A percentile compares a stretch with the other conserved stretches of the same genome.
Evolutionary conservation across 495 filamentous ascomycete genomes (phyloP).

Genomic region (Trichoderma erinaceum): DNA sequence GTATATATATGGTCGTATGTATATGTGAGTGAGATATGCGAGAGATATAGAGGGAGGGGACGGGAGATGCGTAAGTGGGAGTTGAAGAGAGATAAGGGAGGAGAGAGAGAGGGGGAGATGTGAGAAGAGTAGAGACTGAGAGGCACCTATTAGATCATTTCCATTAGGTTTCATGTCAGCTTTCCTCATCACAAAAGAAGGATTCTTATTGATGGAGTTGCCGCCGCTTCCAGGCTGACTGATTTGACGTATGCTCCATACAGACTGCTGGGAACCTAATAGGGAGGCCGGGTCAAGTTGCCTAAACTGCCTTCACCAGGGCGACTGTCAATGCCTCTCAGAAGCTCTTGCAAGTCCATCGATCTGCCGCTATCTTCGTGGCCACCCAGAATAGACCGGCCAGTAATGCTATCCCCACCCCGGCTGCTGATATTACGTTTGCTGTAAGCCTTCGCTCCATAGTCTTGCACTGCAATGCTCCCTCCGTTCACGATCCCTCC

Average conservation of each 20-base stretch:
- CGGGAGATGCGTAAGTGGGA: not conserved
- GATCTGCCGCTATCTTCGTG: conserved; percentile 25
- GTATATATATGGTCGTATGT: not conserved
- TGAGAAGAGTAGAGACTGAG: not conserved
- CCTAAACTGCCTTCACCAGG: conserved; percentile 35
- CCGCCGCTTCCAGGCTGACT: no score
- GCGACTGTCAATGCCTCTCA: conserved; percentile 43
- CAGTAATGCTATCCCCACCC: conserved; percentile 30
- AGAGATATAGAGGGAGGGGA: not conserved
- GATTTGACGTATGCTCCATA: no score
- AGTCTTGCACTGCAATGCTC: conserved; percentile 25
- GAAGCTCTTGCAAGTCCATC: conserved; percentile 40
- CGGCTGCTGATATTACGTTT: conserved; percentile 37
- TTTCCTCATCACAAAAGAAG: no score
- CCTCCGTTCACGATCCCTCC: not conserved
- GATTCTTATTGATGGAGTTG: no score
- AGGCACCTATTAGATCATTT: no score
- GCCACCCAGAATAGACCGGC: conserved; percentile 23
- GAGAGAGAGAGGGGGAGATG: not conserved
- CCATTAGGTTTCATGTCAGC: no score
- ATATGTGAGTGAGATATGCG: not conserved
- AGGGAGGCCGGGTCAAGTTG: conserved; percentile 39
- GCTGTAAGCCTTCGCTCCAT: conserved; percentile 24
- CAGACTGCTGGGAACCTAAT: conserved; percentile 22
- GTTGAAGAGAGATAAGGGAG: not conserved